Evolutionary conservation across 2,329 filamentous ascomycete species (phyloP).

Genomic region (Arthrobotrys musiformis): DNA sequence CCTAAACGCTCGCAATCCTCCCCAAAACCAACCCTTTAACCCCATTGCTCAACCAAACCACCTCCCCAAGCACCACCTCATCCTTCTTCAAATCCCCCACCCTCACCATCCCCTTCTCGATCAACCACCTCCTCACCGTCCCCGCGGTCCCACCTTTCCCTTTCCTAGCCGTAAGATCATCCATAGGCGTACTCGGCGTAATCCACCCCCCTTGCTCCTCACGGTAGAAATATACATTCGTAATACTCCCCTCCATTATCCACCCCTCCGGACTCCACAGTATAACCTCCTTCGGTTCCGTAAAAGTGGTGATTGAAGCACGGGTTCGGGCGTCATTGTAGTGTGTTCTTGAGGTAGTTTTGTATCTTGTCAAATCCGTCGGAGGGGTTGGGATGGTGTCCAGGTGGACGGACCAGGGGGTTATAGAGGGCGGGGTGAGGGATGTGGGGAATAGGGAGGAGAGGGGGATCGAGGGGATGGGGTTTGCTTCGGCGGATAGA

Average conservation of each 20-base stretch:
- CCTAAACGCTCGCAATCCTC: constrained; percentile 19
- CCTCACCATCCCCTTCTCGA: constrained; percentile 44
- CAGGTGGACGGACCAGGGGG: constrained; percentile 66
- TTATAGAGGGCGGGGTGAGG: neutral
- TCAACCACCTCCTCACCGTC: constrained; percentile 46
- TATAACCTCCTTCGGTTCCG: constrained; percentile 73
- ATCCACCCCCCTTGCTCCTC: constrained; percentile 73
- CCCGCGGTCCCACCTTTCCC: constrained; percentile 38
- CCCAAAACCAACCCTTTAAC: constrained; percentile 43
- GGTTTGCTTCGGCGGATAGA: constrained; percentile 40
- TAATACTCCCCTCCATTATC: constrained; percentile 86
- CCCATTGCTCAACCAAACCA: constrained; percentile 53
- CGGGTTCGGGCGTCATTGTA: constrained; percentile 78
- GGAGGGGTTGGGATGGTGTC: constrained; percentile 68
- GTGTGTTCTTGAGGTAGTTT: constrained; percentile 78
- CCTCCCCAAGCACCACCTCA: constrained; percentile 33
- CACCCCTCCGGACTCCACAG: constrained; percentile 63
- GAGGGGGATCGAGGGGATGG: constrained; percentile 27
- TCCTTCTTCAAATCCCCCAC: constrained; percentile 47
- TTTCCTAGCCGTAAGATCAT: neutral
- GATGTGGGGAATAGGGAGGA: constrained; percentile 21
- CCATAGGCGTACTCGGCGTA: constrained; percentile 69
- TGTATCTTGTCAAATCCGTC: constrained; percentile 79
- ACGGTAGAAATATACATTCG: constrained; percentile 83
- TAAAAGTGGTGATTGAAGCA: constrained; percentile 66